phyloP scores from a whole-genome alignment of 257 asterid species.

The Rhazya stricta region DNA sequence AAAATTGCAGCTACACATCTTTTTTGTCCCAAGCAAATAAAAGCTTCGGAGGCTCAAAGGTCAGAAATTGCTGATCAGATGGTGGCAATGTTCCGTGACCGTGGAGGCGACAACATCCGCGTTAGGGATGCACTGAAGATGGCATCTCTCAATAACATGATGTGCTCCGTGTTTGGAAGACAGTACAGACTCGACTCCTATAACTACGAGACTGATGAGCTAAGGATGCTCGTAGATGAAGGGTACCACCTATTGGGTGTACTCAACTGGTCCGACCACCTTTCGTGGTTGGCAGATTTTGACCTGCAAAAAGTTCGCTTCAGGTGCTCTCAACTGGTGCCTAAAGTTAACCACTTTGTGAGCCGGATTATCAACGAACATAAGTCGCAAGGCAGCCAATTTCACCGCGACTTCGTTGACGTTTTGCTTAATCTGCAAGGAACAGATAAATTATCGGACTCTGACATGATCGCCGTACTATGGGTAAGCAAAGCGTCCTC shows the following conservation, averaged over 20 bases:
- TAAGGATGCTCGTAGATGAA: conserved; percentile 52
- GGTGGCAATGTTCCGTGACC: conserved; percentile 17
- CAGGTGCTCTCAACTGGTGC: conserved; percentile 61
- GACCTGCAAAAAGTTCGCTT: conserved; percentile 56
- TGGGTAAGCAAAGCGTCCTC: conserved; percentile 45
- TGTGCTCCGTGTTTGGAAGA: conserved; percentile 65
- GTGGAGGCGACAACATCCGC: conserved; percentile 18
- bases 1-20: conserved; percentile 57
- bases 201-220: conserved; percentile 32
- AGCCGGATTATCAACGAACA: conserved; percentile 48
- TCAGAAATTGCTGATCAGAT: conserved; percentile 41
- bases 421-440: conserved; percentile 60
- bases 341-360: conserved; percentile 58
- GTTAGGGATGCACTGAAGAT: conserved; percentile 51
- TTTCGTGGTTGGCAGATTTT: conserved; percentile 51
- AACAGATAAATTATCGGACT: conserved; percentile 48
- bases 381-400: conserved; percentile 10
- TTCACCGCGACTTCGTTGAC: conserved; percentile 46
- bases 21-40: conserved; percentile 60
- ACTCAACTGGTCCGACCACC: conserved; percentile 74
- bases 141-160: conserved; percentile 75
- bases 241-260: conserved; percentile 59
- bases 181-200: conserved; percentile 29
- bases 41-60: conserved; percentile 45
- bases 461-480: conserved; percentile 79